Base-by-base conservation (phyloP, 2,329 filamentous ascomycete genomes). In the Fusarium mexicanum region DNA sequence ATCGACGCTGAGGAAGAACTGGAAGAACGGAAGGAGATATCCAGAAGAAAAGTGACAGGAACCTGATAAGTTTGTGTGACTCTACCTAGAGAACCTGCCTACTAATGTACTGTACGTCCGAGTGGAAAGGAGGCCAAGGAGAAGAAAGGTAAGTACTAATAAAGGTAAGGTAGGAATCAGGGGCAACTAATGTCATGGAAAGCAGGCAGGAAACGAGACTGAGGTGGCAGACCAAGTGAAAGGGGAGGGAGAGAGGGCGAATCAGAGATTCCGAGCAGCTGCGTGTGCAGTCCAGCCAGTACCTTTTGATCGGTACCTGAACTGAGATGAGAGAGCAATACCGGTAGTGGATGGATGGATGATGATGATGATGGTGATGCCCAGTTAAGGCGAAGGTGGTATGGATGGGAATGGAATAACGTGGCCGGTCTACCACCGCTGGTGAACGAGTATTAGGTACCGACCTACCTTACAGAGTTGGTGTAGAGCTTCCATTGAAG, bases 81-180 rank as follows among this genome's bases (percentile, higher is more conserved):
- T 55, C 50, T 29, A 17, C 33, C 33, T 35, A 24, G 35, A n/a
- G 44, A 53, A 47, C 33, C 18, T 64, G 29, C 31, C 31, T 64
- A n/a, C 31, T 22, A 22, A 24, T 35, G 51, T 59, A 62, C 20
- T 35, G 38, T 44, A 59, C 24, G 20, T 59, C 24, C 20, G 26
- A 41, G 38, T 33, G 40, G 55, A 50, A 48, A 31, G 26, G 20
- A 46, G n/a, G 55, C 41, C 16, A 35, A 48, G 20, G 38, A 57
- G 26, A 53, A 47, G 57, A 33, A 31, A 43, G 55, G 41, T 31
- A 48, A 31, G 26, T 31, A n/a, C 26, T 48, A 26, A 26, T 31
- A 20, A 26, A 51, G 50, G 51, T 38, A 61, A 74, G 65, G 62
- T 69, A 72, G 59, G 71, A 74, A 70, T 74, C 71, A 74, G 71